Conservation (phyloP, 148 eudicot species). For the Simmondsia chinensis region DNA sequence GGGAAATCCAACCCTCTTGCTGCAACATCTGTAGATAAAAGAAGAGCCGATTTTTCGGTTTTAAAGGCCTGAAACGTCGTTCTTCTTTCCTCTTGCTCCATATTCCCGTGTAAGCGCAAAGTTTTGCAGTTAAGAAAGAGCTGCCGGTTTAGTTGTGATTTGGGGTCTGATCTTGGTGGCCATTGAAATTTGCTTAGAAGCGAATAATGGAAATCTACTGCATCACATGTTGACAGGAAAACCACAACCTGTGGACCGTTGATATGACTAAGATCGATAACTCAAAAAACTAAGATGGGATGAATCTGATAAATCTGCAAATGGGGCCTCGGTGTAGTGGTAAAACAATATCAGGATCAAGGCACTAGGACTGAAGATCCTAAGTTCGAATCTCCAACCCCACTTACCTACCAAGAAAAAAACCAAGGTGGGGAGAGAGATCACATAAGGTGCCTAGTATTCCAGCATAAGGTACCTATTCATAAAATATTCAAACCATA, state of each 20-base stretch:
- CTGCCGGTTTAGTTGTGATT: constrained; percentile 26
- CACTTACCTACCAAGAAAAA: too few relatives aligned
- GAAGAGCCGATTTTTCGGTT: constrained; percentile 85
- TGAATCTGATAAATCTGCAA: neutral
- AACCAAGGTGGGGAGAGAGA: too few relatives aligned
- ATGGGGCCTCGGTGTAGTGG: too few relatives aligned
- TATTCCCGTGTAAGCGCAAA: constrained; percentile 74
- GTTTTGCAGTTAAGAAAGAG: constrained; percentile 62
- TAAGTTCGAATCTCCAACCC: too few relatives aligned
- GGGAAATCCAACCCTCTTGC: constrained; percentile 98
- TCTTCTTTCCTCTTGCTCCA: constrained; percentile 83
- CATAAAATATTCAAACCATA: too few relatives aligned
- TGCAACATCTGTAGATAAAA: constrained; percentile 79
- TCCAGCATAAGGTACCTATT: too few relatives aligned
- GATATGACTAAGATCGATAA: constrained; percentile 2
- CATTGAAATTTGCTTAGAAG: constrained; percentile 59
- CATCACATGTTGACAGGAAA: constrained; percentile 90
- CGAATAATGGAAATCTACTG: constrained; percentile 82
- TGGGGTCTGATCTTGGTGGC: constrained; percentile 25
- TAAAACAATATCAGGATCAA: too few relatives aligned
- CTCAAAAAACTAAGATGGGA: neutral
- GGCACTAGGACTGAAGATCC: too few relatives aligned
- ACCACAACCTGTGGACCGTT: constrained; percentile 64
- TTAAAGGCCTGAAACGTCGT: constrained; percentile 63
- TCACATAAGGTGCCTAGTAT: too few relatives aligned